A percentile compares a stretch with the other conserved stretches of the same genome.
Conservation (phyloP, 139 green algal species). For the Ettlia oleoabundans region DNA sequence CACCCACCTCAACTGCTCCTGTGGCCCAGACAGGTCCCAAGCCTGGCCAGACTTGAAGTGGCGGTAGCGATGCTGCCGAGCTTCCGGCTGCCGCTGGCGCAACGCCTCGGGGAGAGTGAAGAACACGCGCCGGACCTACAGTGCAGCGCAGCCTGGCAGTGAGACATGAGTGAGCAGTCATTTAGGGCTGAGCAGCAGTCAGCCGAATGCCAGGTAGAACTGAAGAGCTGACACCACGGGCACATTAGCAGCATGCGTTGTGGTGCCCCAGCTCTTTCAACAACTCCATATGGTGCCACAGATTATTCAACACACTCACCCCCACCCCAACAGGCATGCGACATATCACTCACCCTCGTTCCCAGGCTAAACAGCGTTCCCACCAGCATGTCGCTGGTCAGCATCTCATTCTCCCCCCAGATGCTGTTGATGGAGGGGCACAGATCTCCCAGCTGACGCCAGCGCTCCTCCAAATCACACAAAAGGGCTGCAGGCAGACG, state of each 20-base stretch:
- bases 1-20: neutral
- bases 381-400: constrained; percentile 26
- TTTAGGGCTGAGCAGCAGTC: neutral
- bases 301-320: neutral
- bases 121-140: constrained; percentile 22
- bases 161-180: neutral
- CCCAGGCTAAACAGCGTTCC: constrained; percentile 34
- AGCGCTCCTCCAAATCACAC: constrained; percentile 18
- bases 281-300: neutral
- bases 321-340: neutral
- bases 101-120: constrained; percentile 32
- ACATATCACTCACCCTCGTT: constrained; percentile 2
- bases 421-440: neutral
- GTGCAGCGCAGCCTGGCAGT: neutral
- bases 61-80: neutral
- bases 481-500: constrained; percentile 11
- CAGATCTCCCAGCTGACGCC: constrained; percentile 30
- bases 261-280: no score
- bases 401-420: constrained; percentile 21
- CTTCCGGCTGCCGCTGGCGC: neutral
- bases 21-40: constrained; percentile 12
- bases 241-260: no score
- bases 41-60: constrained; percentile 10
- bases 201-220: neutral
- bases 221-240: no score